Percentiles rank a stretch among this genome's conserved stretches.
Evolutionary conservation across 1,139 yeast species (phyloP).

Genomic region (Taphrina communis): DNA sequence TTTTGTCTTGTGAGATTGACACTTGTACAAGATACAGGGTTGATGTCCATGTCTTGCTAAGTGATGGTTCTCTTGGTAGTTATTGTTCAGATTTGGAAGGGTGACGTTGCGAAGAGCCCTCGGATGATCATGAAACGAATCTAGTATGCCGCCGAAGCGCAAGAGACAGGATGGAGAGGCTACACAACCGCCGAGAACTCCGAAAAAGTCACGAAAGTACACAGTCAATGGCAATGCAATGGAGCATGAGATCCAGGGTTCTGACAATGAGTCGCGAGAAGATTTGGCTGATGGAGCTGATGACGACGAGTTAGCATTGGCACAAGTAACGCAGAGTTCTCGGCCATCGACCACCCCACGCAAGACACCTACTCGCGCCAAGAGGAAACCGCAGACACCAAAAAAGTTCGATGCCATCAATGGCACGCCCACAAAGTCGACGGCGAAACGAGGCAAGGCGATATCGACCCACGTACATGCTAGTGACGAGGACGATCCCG

Average conservation of each 20-base stretch:
- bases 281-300: background rate
- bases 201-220: constrained; percentile 1
- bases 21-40: no score
- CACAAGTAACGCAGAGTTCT: constrained; percentile 18
- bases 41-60: background rate
- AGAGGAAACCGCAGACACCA: background rate
- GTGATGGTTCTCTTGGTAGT: no score
- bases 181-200: constrained; percentile 3
- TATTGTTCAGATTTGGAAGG: no score
- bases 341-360: background rate
- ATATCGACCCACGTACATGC: background rate
- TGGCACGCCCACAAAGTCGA: constrained; percentile 23
- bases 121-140: background rate
- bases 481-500: constrained; percentile 19
- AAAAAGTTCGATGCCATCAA: constrained; percentile 1
- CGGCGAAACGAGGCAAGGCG: background rate
- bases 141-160: constrained; percentile 11
- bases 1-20: background rate
- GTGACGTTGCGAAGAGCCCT: background rate
- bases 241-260: background rate
- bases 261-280: background rate
- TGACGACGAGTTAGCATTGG: constrained; percentile 22
- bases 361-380: background rate
- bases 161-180: background rate
- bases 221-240: background rate